Evolutionary conservation across 129 eudicot species (phyloP).

Genomic region (Tanacetum coccineum): DNA sequence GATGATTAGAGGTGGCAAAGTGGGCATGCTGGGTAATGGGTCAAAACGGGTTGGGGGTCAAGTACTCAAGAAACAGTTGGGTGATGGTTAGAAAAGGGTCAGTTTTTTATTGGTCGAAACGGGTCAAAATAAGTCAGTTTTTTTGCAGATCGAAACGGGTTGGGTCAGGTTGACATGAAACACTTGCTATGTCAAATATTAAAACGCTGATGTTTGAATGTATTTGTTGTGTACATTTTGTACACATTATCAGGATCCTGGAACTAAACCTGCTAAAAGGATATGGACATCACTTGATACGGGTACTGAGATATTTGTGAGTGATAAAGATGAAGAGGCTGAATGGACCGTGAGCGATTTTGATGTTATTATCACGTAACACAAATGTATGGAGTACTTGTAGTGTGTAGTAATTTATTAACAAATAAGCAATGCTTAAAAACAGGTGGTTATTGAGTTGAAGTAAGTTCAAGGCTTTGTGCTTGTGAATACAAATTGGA

Average conservation of each 20-base stretch:
- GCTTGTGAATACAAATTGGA: too few relatives aligned
- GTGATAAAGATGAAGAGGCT: conserved; percentile 67
- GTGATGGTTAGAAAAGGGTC: not conserved
- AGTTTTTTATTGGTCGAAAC: too few relatives aligned
- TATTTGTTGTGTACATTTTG: too few relatives aligned
- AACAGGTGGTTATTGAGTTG: not conserved
- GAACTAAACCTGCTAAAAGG: conserved; percentile 63
- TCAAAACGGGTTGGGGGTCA: not conserved
- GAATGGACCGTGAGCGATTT: conserved; percentile 88
- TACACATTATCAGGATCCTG: conserved; percentile 65
- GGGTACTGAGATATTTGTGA: conserved; percentile 86
- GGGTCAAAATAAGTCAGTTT: too few relatives aligned
- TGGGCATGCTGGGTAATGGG: not conserved
- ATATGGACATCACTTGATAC: conserved; percentile 86
- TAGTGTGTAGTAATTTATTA: not conserved
- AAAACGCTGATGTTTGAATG: too few relatives aligned
- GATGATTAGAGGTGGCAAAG: not conserved
- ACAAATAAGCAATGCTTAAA: not conserved
- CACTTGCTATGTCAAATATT: too few relatives aligned
- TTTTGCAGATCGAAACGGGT: not conserved
- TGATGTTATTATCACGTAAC: conserved; percentile 59
- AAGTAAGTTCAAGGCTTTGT: too few relatives aligned
- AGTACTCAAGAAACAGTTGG: too few relatives aligned
- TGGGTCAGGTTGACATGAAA: not conserved
- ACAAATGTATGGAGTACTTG: not conserved